phyloP scores from a whole-genome alignment of 495 filamentous ascomycete genomes.

The Penicillium samsonianum region DNA sequence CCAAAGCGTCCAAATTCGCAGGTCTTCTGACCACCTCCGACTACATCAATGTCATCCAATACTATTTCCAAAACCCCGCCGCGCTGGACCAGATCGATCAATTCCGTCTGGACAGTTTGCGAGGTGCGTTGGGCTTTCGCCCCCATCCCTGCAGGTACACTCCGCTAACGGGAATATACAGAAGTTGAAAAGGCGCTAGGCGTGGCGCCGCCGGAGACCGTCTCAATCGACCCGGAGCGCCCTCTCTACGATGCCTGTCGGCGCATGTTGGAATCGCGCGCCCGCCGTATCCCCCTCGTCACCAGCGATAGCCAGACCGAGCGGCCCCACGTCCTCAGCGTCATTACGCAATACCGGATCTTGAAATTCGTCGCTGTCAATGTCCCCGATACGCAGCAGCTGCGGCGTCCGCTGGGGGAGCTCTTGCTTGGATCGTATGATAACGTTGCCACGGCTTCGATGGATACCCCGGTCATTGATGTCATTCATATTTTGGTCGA shows the following conservation, averaged over 20 bases:
- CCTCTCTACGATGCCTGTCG: conserved; percentile 95
- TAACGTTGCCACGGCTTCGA: conserved; percentile 76
- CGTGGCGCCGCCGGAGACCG: conserved; percentile 88
- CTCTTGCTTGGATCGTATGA: conserved; percentile 85
- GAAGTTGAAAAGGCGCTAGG: conserved; percentile 94
- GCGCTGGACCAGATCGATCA: conserved; percentile 86
- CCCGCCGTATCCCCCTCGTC: conserved; percentile 90
- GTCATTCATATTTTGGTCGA: conserved; percentile 94
- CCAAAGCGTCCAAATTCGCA: conserved; percentile 88
- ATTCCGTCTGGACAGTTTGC: conserved; percentile 88
- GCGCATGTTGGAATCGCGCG: conserved; percentile 89
- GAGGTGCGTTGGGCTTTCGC: conserved; percentile 57
- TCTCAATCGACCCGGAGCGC: conserved; percentile 85
- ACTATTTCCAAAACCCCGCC: conserved; percentile 97
- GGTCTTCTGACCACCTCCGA: conserved; percentile 93
- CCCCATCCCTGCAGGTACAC: background rate
- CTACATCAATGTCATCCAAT: conserved; percentile 98
- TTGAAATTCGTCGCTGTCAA: conserved; percentile 99
- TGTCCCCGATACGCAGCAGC: conserved; percentile 82
- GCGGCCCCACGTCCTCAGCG: conserved; percentile 89
- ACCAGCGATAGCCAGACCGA: conserved; percentile 94
- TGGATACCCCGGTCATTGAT: conserved; percentile 93
- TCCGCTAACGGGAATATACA: conserved; percentile 33
- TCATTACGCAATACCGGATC: conserved; percentile 97
- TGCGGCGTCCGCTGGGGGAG: conserved; percentile 84